Conservation (phyloP, 805 yeast species). For the Metschnikowia bowlesiae region DNA sequence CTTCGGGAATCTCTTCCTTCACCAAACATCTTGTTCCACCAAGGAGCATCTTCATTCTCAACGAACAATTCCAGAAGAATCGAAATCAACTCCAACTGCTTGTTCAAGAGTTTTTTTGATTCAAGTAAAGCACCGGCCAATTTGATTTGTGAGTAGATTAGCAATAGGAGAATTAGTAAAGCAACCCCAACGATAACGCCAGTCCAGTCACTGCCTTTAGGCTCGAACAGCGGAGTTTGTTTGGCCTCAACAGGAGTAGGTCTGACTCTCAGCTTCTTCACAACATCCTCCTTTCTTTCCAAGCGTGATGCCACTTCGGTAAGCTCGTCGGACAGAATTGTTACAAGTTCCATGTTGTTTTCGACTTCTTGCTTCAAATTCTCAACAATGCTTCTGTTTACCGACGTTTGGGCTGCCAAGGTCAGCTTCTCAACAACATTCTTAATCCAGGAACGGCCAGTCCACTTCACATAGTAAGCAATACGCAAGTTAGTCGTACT, state of each 20-base stretch:
- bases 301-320: background rate
- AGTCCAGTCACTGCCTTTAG: background rate
- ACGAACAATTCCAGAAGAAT: conserved; percentile 4
- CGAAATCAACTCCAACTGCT: conserved; percentile 8
- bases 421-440: conserved; percentile 73
- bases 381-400: conserved; percentile 46
- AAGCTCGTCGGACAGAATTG: background rate
- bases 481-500: conserved; percentile 57
- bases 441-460: conserved; percentile 78
- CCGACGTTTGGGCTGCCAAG: conserved; percentile 66
- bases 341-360: conserved; percentile 5
- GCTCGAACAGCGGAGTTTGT: background rate
- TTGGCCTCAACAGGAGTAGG: background rate
- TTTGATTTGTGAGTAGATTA: conserved; percentile 6
- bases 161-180: background rate
- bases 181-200: background rate
- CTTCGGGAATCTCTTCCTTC: background rate
- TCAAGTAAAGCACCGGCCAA: conserved; percentile 3
- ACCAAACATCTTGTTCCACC: background rate
- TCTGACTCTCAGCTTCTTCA: background rate
- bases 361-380: conserved; percentile 42
- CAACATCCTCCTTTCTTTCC: background rate
- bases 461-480: conserved; percentile 84
- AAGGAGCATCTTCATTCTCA: conserved; percentile 3
- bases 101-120: conserved; percentile 6